A percentile compares a stretch with the other conserved stretches of the same genome.
phyloP scores from a whole-genome alignment of 2,329 filamentous ascomycete genomes.

The Trichoderma endophyticum region DNA sequence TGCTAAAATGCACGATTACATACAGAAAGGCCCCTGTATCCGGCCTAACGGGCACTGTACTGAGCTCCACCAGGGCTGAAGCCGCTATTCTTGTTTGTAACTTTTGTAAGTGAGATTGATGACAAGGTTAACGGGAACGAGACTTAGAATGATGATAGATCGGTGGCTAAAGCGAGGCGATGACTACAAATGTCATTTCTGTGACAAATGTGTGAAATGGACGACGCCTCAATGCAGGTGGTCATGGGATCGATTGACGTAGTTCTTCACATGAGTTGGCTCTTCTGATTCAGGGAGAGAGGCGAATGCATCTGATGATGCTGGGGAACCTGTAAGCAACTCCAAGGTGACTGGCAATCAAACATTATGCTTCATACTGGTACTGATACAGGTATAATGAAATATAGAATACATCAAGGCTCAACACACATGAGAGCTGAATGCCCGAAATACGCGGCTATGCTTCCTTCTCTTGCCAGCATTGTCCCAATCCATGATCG shows the following conservation, averaged over 20 bases:
- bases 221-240: background rate
- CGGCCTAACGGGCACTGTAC: background rate
- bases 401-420: slow-evolving; percentile 28
- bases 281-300: background rate
- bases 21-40: background rate
- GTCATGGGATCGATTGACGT: background rate
- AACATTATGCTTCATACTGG: background rate
- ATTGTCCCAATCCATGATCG: slow-evolving; percentile 76
- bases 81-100: background rate
- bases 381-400: background rate
- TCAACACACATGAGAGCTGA: slow-evolving; percentile 74
- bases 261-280: background rate
- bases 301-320: background rate
- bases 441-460: slow-evolving; percentile 71
- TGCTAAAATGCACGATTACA: background rate
- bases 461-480: slow-evolving; percentile 69
- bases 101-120: background rate
- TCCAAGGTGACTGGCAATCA: background rate
- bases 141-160: background rate
- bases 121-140: background rate
- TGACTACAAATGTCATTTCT: background rate
- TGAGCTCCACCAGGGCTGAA: background rate
- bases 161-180: background rate
- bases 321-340: background rate
- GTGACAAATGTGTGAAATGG: background rate